Conservation (phyloP, 2,329 filamentous ascomycete genomes). For the Colletotrichum sp. region DNA sequence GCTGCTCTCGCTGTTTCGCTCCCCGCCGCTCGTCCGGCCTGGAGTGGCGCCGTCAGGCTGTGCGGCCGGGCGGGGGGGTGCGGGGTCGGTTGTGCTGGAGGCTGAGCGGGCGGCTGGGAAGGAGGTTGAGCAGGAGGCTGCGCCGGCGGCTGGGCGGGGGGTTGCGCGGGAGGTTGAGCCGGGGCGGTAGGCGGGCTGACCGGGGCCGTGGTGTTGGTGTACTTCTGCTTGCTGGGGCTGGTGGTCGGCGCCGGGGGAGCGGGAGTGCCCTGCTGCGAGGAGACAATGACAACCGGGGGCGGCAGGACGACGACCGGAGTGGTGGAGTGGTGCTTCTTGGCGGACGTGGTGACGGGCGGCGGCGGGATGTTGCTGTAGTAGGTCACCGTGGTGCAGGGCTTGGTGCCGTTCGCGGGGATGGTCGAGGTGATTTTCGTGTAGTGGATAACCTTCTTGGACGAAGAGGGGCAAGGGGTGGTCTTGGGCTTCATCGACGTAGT, state of each 20-base stretch:
- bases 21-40: too few relatives aligned
- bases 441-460: not conserved
- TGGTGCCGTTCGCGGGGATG: slow-evolving; percentile 2
- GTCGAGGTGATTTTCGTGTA: not conserved
- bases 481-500: not conserved
- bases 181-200: not conserved
- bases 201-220: not conserved
- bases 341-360: not conserved
- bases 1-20: too few relatives aligned
- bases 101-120: not conserved
- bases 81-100: not conserved
- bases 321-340: not conserved
- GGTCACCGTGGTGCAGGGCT: not conserved
- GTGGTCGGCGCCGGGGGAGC: not conserved
- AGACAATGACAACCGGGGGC: not conserved
- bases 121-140: not conserved
- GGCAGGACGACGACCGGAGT: not conserved
- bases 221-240: not conserved
- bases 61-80: too few relatives aligned
- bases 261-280: not conserved
- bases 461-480: not conserved
- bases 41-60: too few relatives aligned
- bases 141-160: not conserved
- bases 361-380: not conserved
- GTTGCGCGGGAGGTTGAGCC: not conserved